These are phyloP conservation scores for Juncus effusus DNA, from an alignment of 176 grass and related monocot genomes.

Conservation along the genomic window DNA sequence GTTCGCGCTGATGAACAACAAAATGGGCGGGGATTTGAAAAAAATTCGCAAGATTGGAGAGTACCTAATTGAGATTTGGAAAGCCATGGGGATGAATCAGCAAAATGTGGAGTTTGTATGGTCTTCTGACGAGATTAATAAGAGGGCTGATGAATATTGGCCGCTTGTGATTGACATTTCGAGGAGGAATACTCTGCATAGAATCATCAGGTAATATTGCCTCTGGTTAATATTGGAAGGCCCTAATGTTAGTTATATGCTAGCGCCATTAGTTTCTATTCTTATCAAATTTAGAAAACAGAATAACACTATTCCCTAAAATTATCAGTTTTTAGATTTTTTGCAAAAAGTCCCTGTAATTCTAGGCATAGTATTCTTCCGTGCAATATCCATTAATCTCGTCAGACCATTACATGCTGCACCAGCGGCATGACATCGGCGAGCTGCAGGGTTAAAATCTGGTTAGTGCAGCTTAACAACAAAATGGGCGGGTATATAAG, in stretches of 20 bases:
- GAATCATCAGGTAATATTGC: constrained; percentile 50
- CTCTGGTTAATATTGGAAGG: too few species aligned
- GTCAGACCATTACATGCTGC: too few species aligned
- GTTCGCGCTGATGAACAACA: constrained; percentile 89
- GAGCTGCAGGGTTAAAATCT: constrained; percentile 36
- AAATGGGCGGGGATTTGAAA: constrained; percentile 78
- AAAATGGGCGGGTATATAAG: constrained; percentile 43
- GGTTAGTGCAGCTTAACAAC: constrained; percentile 37
- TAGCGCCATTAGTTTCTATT: too few species aligned
- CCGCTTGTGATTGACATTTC: constrained; percentile 81
- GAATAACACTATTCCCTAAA: too few species aligned
- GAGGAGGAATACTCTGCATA: constrained; percentile 53
- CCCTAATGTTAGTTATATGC: too few species aligned
- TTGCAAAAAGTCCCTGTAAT: too few species aligned
- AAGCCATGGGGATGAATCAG: constrained; percentile 70
- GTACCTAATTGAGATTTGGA: constrained; percentile 93
- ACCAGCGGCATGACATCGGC: background rate
- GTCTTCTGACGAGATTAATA: constrained; percentile 79
- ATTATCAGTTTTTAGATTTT: too few species aligned
- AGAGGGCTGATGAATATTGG: constrained; percentile 66
- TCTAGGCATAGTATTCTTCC: too few species aligned
- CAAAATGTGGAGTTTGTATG: constrained; percentile 80
- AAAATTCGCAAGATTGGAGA: constrained; percentile 67
- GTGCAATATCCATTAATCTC: too few species aligned
- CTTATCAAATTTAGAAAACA: too few species aligned